Evolutionary conservation across 2,329 filamentous ascomycete genomes (phyloP), one percentile per base, ranked within the genome.

Genomic region (Endocalyx cinctus): DNA sequence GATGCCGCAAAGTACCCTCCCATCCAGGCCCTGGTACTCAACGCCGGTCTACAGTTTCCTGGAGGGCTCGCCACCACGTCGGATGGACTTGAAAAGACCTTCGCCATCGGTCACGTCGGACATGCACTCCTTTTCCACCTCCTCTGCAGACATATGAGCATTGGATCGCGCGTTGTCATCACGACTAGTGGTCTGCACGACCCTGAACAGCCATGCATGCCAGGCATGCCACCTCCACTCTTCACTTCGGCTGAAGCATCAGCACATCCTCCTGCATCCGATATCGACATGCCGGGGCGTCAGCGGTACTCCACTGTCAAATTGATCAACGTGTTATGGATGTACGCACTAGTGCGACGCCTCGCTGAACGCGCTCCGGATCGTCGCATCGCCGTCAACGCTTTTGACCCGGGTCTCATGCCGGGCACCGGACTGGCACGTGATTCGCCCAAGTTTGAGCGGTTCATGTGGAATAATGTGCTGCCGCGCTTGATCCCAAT

Each of bases 111-210:
- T 35, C 67, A 74, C 40, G 57, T 73, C 26, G 70, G 70, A 5
- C 67, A 75, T 42, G 63, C 68, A 11, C 50, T 73, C 3, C 59
- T 75, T 1, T 68, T 70, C 45, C 63, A 66, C 34, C 59, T 73
- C 4, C 57, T 76, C 4, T 51, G 50, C 4, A 60, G 65, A 0
- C 31, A 55, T 26, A 50, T 70, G 6, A 60, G 60, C 4, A 30
- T 45, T 0, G 49, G 60, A 5, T 63, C 63, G 3, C 59, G 68
- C 1, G 57, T 75, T 27, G 52, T 73, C 13, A 35, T 73, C 25
- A 64, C 62, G 1, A 47, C 64, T 3, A 67, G 62, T 42, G 63
- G 63, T 13, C 64, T 61, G 0, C 71, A 75, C 42, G 67, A 74
- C 37, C 68, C 67, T 3, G 59, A 52, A 1, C 54, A 63, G 31